Evolutionary conservation across 2,329 filamentous ascomycete genomes (phyloP).

Genomic region (Stagonosporopsis tanaceti): DNA sequence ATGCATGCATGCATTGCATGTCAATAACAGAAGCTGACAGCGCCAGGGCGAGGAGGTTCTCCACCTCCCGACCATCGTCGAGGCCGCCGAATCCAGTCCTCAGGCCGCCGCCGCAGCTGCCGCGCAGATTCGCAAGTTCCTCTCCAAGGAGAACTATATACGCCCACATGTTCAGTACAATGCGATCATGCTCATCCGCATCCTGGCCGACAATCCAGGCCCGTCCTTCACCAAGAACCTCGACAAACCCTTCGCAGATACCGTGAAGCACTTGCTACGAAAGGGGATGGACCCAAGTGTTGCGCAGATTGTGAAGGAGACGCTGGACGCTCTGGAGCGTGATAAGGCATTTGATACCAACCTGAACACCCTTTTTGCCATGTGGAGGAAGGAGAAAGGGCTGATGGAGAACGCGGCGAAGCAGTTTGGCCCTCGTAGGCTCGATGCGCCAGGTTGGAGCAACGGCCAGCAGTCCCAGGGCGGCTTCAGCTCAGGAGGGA

Average conservation of each 20-base stretch:
- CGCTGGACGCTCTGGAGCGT: conserved; percentile 77
- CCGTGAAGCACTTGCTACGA: conserved; percentile 77
- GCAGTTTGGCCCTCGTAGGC: conserved; percentile 48
- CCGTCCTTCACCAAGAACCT: conserved; percentile 89
- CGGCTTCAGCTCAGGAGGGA: conserved; percentile 31
- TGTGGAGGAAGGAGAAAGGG: conserved; percentile 84
- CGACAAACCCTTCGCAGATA: conserved; percentile 82
- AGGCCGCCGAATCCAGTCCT: conserved; percentile 91
- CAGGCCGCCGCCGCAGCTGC: conserved; percentile 83
- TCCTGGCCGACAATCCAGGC: conserved; percentile 90
- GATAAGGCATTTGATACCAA: conserved; percentile 79
- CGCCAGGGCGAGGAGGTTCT: conserved; percentile 84
- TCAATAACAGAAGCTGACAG: conserved; percentile 23
- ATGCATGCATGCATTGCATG: background rate
- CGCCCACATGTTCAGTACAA: conserved; percentile 87
- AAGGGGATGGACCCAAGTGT: conserved; percentile 76
- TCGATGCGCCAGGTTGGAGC: conserved; percentile 55
- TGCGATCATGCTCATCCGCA: conserved; percentile 92
- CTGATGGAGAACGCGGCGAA: conserved; percentile 57
- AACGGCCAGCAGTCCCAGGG: conserved; percentile 33
- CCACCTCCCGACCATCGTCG: conserved; percentile 91
- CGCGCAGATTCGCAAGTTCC: conserved; percentile 79
- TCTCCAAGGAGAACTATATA: conserved; percentile 73
- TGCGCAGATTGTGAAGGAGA: conserved; percentile 86
- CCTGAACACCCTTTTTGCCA: conserved; percentile 72